Base-by-base conservation (phyloP, 2,329 filamentous ascomycete genomes). In the Pyricularia sp. region DNA sequence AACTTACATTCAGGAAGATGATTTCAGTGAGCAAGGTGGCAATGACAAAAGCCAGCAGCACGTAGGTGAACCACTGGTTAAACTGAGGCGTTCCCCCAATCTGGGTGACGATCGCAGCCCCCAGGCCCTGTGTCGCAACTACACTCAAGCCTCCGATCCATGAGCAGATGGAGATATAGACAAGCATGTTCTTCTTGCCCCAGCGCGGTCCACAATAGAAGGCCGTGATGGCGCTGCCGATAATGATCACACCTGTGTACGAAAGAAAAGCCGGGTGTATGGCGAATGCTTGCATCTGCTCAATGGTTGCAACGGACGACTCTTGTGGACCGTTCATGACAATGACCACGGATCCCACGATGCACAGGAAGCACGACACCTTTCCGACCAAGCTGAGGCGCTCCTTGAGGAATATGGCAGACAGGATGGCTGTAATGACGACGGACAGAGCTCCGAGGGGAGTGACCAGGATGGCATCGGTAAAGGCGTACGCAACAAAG, bases 11-110 rank as follows among this genome's bases (percentile, higher is more conserved):
- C 57, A 99, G 81, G 74, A 89, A 99, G 69, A 97, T 88, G 68
- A 99, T 97, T 77, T 97, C 94, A 0, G 91, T 96, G 70, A 97
- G 70, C 12, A 99, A 79, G 0, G 94, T 97, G n/a, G 79, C 78
- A 68, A 97, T 82, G 64, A 97, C 92, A 76, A 99, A 97, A 5
- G 93, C 90, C 65, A 97, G 79, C 35, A 97, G 78, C 5, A 97
- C 88, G 76, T 96, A 99, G 53, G 96, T 78, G 73, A 99, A 99
- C 93, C 93, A 97, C 74, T 97, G 86, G 75, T 97, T 96, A 77
- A 96, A 97, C 80, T 99, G 93, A 1, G 88, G 82, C 62, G 86
- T 85, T 19, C 93, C 94, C 22, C 84, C 82, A 66, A 88, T 88
- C 78, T 96, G 92, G 0, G 93, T 90, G 65, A 97, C 84, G 68